Evolutionary conservation across 768 basidiomycete genomes (phyloP), one percentile per base, ranked within the genome.

Genomic region (Russula ochroleuca): DNA sequence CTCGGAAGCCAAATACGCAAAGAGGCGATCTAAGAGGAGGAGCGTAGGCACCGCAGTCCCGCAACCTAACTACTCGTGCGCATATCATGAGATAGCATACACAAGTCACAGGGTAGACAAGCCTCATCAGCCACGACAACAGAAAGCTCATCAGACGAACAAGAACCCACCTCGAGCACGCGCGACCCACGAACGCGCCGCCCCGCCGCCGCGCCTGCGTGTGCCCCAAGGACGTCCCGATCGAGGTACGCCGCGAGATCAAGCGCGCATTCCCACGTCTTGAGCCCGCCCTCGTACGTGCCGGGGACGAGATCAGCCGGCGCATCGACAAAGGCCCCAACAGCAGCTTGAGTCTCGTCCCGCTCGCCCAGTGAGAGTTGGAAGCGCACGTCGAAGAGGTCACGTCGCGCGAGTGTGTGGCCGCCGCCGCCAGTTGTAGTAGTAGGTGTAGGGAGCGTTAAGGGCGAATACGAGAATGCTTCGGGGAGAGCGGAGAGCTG

Each of bases 191-290:
- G 70, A 5, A 77, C 59, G 1, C 47, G 48, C 49, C 75, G 70
- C 40, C 70, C 71, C 33, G 69, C 52, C 5, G 62, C 57, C 67
- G 33, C 21, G n/a, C 45, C 45, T 23, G n/a, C 21, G n/a, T 23
- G 45, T 11, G 45, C 69, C 50, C 78, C 64, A 10, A 57, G 23
- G 17, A 49, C 52, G 13, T 64, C 58, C 50, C 73, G 69, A 59
- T 80, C 76, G 14, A 91, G 76, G 68, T 86, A 88, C 38, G 83
- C 79, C 0, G 90, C 90, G 2, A 98, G 78, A 73, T 98, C 96
- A 15, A 94, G 75, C 53, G 91, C 90, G 68, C 93, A 96, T 73
- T 99, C 96, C 96, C 96, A 99, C 2, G 94, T 98, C 75, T 98
- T 98, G 57, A 98, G 73, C 6, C 96, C 96, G 23, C 96, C 96